Base-by-base conservation (phyloP, 768 basidiomycete genomes). In the Coprinopsis sp. region DNA sequence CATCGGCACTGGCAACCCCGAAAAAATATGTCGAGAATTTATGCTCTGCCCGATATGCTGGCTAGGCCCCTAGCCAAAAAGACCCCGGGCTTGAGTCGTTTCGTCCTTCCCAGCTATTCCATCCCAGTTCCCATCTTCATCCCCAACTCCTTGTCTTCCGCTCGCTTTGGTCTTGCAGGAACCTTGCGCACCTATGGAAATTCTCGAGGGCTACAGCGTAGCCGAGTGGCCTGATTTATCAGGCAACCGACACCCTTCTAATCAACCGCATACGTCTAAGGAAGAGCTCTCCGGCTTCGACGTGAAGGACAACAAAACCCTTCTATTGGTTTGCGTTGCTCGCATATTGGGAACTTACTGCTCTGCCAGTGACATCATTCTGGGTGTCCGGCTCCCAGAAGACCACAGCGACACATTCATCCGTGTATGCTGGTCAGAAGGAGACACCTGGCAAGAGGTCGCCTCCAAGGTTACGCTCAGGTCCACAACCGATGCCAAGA, bases 141-240 rank as follows among this genome's bases (percentile, higher is more conserved):
- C 23, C 16, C 30, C 19, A 21, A 30, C 13, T 13, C 10, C 37
- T 43, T n/a, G n/a, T n/a, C n/a, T n/a, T n/a, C n/a, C n/a, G n/a
- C 27, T 22, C 25, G 33, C 29, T 33, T 27, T 34, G 24, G 24
- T 23, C 19, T 11, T 6, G 21, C 19, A 33, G 28, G 37, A 22
- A 16, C 10, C 6, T 11, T 12, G 22, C n/a, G 24, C 7, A 41
- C 25, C 18, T 27, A 31, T 37, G 41, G 28, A 30, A 3, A 28
- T 57, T 29, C 55, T 67, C 10, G 52, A 61, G 16, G 64, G 58
- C 14, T 67, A 64, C 46, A 58, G 55, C 23, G 55, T 55, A 37
- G 44, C 61, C 33, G 57, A 66, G 50, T 64, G 61, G 58, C 66
- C 64, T 14, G 58, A 66, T 34, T 59, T 67, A 10, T 58, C 66